Percentiles rank a stretch among this genome's conserved stretches.
Conservation (phyloP, 2,329 filamentous ascomycete genomes). For the Aspergillus sojae region DNA sequence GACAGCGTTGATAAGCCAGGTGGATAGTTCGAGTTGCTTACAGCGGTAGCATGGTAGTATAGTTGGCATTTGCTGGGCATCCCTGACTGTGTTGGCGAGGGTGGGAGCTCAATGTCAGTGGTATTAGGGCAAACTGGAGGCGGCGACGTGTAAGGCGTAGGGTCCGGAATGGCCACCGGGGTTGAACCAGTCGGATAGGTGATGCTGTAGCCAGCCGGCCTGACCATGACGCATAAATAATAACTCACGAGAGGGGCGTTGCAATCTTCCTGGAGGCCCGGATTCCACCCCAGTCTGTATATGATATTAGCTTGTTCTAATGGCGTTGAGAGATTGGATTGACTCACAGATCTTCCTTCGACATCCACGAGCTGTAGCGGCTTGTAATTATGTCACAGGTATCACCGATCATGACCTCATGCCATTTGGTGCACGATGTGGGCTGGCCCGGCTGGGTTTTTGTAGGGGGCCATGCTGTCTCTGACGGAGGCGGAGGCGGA, state of each 20-base stretch:
- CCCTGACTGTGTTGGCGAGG: conserved; percentile 12
- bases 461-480: conserved; percentile 16
- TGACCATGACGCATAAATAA: conserved; percentile 13
- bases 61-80: conserved; percentile 1
- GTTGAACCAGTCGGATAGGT: conserved; percentile 5
- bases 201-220: neutral
- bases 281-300: conserved; percentile 19
- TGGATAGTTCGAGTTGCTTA: neutral
- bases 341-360: conserved; percentile 12
- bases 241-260: conserved; percentile 11
- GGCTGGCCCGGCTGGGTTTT: conserved; percentile 17
- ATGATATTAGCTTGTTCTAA: neutral
- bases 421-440: conserved; percentile 12
- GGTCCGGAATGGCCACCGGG: neutral
- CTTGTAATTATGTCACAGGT: conserved; percentile 13
- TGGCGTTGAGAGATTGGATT: too few relatives aligned
- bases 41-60: conserved; percentile 12
- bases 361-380: conserved; percentile 6
- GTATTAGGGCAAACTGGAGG: neutral
- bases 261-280: conserved; percentile 12
- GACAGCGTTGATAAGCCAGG: too few relatives aligned
- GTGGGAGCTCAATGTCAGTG: neutral
- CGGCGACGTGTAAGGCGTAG: neutral
- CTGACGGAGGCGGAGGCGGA: neutral
- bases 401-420: conserved; percentile 13